Conservation (phyloP, 768 basidiomycete genomes). For the Kwoniella shandongensis region DNA sequence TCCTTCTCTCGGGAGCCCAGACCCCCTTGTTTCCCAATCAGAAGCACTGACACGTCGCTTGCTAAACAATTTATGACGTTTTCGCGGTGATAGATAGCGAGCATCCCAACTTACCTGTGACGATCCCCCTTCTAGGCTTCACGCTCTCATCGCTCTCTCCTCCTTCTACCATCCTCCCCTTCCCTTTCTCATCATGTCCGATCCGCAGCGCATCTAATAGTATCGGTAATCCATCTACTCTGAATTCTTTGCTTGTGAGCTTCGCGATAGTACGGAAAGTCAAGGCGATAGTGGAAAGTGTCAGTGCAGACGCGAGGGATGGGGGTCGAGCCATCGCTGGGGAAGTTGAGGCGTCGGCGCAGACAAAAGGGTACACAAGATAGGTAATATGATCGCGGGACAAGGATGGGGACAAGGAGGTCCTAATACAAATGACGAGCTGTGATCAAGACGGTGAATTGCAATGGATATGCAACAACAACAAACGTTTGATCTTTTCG, state of each 20-base stretch:
- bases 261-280: slow-evolving; percentile 75
- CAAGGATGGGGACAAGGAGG: too few species aligned
- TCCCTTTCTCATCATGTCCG: slow-evolving; percentile 20
- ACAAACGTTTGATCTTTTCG: too few species aligned
- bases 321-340: slow-evolving; percentile 21
- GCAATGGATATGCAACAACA: too few species aligned
- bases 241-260: slow-evolving; percentile 64
- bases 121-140: slow-evolving; percentile 32
- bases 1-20: too few species aligned
- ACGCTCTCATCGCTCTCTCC: slow-evolving; percentile 67
- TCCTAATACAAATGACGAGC: too few species aligned
- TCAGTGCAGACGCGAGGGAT: slow-evolving; percentile 59
- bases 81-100: too few species aligned
- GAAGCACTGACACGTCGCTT: too few species aligned
- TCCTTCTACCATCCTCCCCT: slow-evolving; percentile 17
- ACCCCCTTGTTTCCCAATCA: neutral
- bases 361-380: too few species aligned
- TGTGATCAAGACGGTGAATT: too few species aligned
- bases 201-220: slow-evolving; percentile 65
- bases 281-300: slow-evolving; percentile 68
- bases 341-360: too few species aligned
- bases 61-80: too few species aligned
- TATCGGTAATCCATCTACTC: slow-evolving; percentile 68
- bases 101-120: slow-evolving; percentile 33
- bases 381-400: too few species aligned